These are phyloP conservation scores for Euphrasia arctica DNA, from an alignment of 305 asterid genomes.

Conservation along the genomic window DNA sequence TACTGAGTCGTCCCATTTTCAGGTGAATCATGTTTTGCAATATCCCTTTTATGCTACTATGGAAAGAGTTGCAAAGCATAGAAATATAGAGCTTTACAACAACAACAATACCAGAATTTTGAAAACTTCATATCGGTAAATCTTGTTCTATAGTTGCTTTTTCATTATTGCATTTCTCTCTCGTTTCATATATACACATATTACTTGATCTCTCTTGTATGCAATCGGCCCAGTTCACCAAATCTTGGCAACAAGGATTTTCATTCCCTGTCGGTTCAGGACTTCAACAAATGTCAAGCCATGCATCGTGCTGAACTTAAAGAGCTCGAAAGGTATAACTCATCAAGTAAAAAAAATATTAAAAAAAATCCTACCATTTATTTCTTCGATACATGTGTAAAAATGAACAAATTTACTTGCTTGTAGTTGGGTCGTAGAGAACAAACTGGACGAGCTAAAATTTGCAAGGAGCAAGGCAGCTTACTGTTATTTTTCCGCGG, in stretches of 20 bases:
- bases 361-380: not conserved
- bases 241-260: conserved; percentile 64
- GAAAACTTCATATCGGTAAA: conserved; percentile 76
- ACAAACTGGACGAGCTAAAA: conserved; percentile 67
- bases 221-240: conserved; percentile 49
- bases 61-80: conserved; percentile 57
- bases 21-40: conserved; percentile 64
- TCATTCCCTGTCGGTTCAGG: conserved; percentile 57
- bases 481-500: conserved; percentile 87
- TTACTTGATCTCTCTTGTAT: conserved; percentile 10
- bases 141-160: conserved; percentile 3
- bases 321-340: conserved; percentile 65
- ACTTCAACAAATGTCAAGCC: conserved; percentile 70
- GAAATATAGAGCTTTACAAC: conserved; percentile 60
- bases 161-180: not conserved
- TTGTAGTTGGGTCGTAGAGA: conserved; percentile 75
- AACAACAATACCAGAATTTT: conserved; percentile 55
- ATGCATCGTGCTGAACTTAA: conserved; percentile 63
- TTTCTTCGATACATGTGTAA: conserved; percentile 1
- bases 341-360: not conserved
- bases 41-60: conserved; percentile 59
- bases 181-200: not conserved
- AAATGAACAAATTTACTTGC: conserved; percentile 8
- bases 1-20: conserved; percentile 29
- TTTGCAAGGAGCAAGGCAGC: conserved; percentile 84